Evolutionary conservation across 1,139 yeast species (phyloP).

Genomic region (Wickerhamomyces sp.): DNA sequence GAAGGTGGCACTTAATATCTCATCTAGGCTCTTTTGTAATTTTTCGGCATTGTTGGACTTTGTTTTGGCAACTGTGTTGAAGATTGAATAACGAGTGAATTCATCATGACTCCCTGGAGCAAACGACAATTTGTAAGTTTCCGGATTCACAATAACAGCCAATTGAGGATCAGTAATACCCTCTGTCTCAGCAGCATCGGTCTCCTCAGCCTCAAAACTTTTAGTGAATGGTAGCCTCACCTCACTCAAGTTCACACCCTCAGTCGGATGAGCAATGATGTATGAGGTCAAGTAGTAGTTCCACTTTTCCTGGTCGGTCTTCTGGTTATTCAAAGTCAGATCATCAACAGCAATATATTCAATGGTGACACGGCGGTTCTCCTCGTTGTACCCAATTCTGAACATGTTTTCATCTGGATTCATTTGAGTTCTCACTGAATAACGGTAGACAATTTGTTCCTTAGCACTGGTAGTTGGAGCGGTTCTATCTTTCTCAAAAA

Average conservation of each 20-base stretch:
- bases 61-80: conserved; percentile 19
- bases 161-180: conserved; percentile 70
- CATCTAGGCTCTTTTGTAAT: conserved; percentile 23
- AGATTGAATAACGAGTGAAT: conserved; percentile 56
- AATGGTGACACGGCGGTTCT: conserved; percentile 51
- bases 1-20: conserved; percentile 27
- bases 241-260: conserved; percentile 85
- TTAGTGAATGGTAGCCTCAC: conserved; percentile 71
- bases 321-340: conserved; percentile 74
- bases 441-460: conserved; percentile 85
- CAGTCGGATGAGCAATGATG: conserved; percentile 94
- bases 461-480: conserved; percentile 58
- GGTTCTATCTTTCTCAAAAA: conserved; percentile 78
- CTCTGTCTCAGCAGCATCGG: conserved; percentile 28
- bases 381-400: conserved; percentile 67
- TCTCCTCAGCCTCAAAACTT: conserved; percentile 34
- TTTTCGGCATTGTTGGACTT: conserved; percentile 12
- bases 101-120: conserved; percentile 81
- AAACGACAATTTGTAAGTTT: conserved; percentile 75
- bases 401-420: conserved; percentile 87
- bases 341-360: conserved; percentile 88
- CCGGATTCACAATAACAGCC: conserved; percentile 74
- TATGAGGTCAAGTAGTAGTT: conserved; percentile 90
- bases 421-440: conserved; percentile 80
- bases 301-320: conserved; percentile 75